phyloP scores from a whole-genome alignment of 495 filamentous ascomycete species.

The Penicilliopsis zonata region DNA sequence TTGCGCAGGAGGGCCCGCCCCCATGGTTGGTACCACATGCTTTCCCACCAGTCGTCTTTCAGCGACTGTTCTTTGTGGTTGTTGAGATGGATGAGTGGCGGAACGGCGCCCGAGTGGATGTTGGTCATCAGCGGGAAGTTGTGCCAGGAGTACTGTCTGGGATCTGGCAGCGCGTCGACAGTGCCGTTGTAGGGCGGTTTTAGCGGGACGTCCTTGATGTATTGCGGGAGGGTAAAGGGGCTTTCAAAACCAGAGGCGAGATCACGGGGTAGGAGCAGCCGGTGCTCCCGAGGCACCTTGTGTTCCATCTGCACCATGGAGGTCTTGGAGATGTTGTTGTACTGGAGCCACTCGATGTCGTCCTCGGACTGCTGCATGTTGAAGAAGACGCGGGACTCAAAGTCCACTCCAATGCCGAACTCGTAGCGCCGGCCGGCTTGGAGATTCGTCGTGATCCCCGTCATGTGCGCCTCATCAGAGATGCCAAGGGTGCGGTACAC shows the following conservation, averaged over 20 bases:
- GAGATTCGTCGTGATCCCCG: constrained; percentile 24
- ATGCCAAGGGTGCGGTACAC: constrained; percentile 30
- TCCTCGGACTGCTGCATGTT: constrained; percentile 29
- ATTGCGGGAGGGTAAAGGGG: constrained; percentile 27
- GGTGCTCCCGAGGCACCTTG: constrained; percentile 28
- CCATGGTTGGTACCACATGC: constrained; percentile 47
- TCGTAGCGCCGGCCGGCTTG: constrained; percentile 37
- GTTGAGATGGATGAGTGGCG: constrained; percentile 39
- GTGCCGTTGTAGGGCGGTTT: constrained; percentile 27
- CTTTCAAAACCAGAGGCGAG: constrained; percentile 19
- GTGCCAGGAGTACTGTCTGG: constrained; percentile 29
- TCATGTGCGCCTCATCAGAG: constrained; percentile 35
- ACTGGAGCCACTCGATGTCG: constrained; percentile 38
- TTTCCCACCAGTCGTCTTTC: constrained; percentile 36
- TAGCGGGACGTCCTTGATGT: constrained; percentile 18
- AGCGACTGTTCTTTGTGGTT: constrained; percentile 20
- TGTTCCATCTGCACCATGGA: constrained; percentile 27
- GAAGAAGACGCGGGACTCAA: constrained; percentile 42
- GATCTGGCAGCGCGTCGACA: constrained; percentile 29
- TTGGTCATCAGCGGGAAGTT: constrained; percentile 44
- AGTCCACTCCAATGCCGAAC: constrained; percentile 47
- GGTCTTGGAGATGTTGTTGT: constrained; percentile 29
- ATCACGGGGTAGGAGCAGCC: constrained; percentile 31
- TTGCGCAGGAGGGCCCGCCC: constrained; percentile 38
- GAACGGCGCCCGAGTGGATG: constrained; percentile 33